Conservation (phyloP, 177 flowering plant genomes). For the Vitis hybrid region DNA sequence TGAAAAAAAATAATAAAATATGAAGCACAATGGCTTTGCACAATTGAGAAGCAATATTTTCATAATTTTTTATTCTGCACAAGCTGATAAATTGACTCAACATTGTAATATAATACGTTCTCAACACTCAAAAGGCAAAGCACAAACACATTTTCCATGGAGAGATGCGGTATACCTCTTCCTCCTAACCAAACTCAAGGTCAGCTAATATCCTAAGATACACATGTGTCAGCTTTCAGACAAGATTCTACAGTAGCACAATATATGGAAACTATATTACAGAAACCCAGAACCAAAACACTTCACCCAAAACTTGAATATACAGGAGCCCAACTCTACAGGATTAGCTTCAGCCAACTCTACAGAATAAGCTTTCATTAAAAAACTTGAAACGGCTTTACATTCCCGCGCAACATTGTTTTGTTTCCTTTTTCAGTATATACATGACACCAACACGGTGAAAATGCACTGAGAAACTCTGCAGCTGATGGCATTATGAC, state of each 20-base stretch:
- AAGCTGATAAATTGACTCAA: too few relatives aligned
- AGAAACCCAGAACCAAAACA: neutral
- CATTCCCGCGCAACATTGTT: neutral
- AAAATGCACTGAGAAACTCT: neutral
- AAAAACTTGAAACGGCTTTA: neutral
- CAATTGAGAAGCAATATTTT: too few relatives aligned
- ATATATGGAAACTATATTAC: neutral
- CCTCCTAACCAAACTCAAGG: too few relatives aligned
- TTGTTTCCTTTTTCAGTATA: neutral
- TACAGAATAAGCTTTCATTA: too few relatives aligned
- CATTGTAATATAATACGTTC: too few relatives aligned
- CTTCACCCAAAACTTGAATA: neutral
- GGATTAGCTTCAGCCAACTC: neutral
- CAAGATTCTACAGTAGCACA: neutral
- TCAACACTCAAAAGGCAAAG: too few relatives aligned
- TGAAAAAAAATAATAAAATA: too few relatives aligned
- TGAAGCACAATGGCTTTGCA: too few relatives aligned
- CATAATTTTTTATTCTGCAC: too few relatives aligned
- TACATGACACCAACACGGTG: neutral
- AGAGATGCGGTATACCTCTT: too few relatives aligned
- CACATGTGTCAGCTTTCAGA: neutral
- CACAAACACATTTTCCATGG: too few relatives aligned
- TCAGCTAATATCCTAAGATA: neutral
- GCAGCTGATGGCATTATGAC: neutral
- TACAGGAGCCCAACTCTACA: constrained; percentile 4